Conservation (phyloP, 78 protist species). For the Dictyostelium purpureum region DNA sequence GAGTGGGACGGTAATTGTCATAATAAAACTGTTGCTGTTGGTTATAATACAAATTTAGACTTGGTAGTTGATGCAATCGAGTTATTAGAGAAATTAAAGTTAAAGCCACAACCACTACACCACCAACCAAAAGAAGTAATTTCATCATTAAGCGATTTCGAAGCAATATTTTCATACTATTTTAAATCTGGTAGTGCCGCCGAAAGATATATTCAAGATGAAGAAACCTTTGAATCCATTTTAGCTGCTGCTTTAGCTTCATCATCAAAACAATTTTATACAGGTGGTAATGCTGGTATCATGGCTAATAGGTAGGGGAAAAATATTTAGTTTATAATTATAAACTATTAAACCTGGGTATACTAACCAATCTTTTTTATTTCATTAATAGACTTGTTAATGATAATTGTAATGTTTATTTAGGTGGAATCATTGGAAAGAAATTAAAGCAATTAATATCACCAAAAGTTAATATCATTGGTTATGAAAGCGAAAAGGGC, state of each 20-base stretch:
- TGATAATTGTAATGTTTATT: constrained; percentile 33
- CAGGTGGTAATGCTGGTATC: constrained; percentile 83
- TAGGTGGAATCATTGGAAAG: constrained; percentile 68
- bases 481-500: not conserved
- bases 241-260: not conserved
- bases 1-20: constrained; percentile 2
- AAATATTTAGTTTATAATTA: not conserved
- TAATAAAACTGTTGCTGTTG: constrained; percentile 42
- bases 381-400: constrained; percentile 1
- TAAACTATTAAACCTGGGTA: not conserved
- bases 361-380: not conserved
- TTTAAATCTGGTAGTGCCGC: constrained; percentile 73
- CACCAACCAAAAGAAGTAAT: not conserved
- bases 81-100: not conserved
- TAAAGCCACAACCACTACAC: not conserved
- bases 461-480: not conserved
- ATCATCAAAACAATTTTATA: constrained; percentile 12
- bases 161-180: constrained; percentile 44
- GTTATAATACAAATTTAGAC: constrained; percentile 78
- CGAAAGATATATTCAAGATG: constrained; percentile 36
- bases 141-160: not conserved
- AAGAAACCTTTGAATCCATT: not conserved
- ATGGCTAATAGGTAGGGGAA: constrained; percentile 39
- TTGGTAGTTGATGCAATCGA: constrained; percentile 73
- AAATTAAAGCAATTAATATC: constrained; percentile 1